phyloP scores from a whole-genome alignment of 345 rosid species.

The Cardamine occulta region DNA sequence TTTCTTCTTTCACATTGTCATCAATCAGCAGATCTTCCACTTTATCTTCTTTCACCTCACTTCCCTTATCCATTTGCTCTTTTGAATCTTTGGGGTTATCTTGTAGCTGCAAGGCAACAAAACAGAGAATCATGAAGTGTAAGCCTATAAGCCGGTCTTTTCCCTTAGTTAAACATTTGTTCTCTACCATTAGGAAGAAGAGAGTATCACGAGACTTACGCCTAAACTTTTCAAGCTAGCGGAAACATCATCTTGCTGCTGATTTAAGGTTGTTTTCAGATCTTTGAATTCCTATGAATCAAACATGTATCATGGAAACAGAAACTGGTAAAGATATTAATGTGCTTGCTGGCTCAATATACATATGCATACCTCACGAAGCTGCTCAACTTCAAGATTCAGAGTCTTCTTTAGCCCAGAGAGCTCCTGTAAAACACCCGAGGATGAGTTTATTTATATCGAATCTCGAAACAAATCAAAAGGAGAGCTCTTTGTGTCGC shows the following conservation, averaged over 20 bases:
- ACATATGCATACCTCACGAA: slow-evolving; percentile 44
- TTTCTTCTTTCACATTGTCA: slow-evolving; percentile 38
- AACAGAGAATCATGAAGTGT: slow-evolving; percentile 14
- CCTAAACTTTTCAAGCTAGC: slow-evolving; percentile 70
- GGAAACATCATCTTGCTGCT: slow-evolving; percentile 81
- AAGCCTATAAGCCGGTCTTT: neutral
- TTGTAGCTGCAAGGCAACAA: slow-evolving; percentile 53
- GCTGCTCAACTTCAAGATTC: slow-evolving; percentile 80
- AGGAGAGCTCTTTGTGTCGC: neutral
- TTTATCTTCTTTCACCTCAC: slow-evolving; percentile 45
- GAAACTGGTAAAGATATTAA: neutral
- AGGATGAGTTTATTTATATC: neutral
- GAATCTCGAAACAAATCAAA: neutral
- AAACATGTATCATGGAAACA: neutral
- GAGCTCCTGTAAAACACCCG: slow-evolving; percentile 62
- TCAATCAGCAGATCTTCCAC: slow-evolving; percentile 29
- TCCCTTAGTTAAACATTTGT: neutral
- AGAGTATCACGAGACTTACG: slow-evolving; percentile 45
- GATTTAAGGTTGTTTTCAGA: slow-evolving; percentile 70
- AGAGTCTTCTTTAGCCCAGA: slow-evolving; percentile 72
- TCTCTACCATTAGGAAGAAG: neutral
- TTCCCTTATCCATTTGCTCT: slow-evolving; percentile 43
- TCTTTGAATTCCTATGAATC: slow-evolving; percentile 70
- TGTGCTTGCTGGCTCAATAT: neutral
- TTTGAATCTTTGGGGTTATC: slow-evolving; percentile 53